Evolutionary conservation across 106 monocot species (phyloP), one percentile per base, ranked within the genome.

Genomic region (Dendrobium officinale): DNA sequence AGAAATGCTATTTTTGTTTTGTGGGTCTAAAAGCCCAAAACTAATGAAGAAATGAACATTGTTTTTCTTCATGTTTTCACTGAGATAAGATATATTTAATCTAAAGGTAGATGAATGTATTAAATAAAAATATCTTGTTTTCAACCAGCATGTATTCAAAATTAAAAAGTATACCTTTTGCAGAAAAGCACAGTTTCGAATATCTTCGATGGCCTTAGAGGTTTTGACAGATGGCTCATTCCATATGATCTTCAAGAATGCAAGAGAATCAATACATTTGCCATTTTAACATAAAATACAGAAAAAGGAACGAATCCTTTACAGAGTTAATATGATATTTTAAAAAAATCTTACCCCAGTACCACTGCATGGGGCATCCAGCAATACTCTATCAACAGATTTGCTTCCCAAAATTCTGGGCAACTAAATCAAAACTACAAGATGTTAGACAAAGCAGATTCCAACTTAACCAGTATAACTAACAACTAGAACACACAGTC

Each of bases 301-400:
- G 37, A 29, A 27, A 77, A 37, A 76, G 77, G 2, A 75, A 31
- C 0, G 42, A 59, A 75, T 72, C 31, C n/a, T 54, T 42, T 29
- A 17, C 5, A 16, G 44, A 81, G 41, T 55, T 22, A 80, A 24
- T 5, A 82, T 33, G 5, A 44, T 44, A 15, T 33, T 18, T 8
- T 61, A 48, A 20, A 64, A 27, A 61, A 47, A 42, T 81, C 91
- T 85, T 74, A 99, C 98, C 84, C 98, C 98, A 79, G 91, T 95
- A n/a, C 98, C 98, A 72, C 89, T 99, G 83, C 98, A 99, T 48
- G 98, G 98, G 5, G 98, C 98, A 91, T 99, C 98, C 81, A 99
- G 78, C 82, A 99, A 86, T 66, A 95, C 98, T 86, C 98, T 91
- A 91, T 99, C 98, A 86, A 91, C 85, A 77, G 92, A 92, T 78